These are phyloP conservation scores for Brachypodium distachyon DNA, from an alignment of 202 grass and related monocot genomes.

Conservation along the genomic window DNA sequence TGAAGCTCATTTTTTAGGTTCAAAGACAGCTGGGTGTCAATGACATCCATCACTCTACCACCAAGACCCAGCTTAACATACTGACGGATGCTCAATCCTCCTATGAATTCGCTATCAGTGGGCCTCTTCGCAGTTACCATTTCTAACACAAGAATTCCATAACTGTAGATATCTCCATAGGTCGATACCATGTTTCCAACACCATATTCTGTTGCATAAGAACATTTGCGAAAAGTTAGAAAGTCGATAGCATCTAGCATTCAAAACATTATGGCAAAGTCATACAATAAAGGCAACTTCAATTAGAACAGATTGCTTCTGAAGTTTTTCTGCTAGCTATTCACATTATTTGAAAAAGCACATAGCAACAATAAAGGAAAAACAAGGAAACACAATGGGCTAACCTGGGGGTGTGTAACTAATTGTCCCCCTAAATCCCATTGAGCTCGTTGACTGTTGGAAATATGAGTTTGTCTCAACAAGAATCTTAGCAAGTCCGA, in stretches of 20 bases:
- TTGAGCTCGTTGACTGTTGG: too few relatives aligned
- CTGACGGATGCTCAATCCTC: too few relatives aligned
- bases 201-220: too few relatives aligned
- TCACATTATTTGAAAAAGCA: background rate
- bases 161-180: slow-evolving; percentile 23
- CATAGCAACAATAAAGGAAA: background rate
- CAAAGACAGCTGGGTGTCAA: background rate
- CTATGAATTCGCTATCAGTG: too few relatives aligned
- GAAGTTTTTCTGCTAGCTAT: too few relatives aligned
- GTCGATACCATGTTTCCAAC: too few relatives aligned
- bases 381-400: background rate
- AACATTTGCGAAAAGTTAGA: background rate
- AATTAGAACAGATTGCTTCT: too few relatives aligned
- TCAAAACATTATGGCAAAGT: background rate
- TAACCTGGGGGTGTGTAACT: slow-evolving; percentile 39
- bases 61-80: too few relatives aligned
- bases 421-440: slow-evolving; percentile 25
- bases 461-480: background rate
- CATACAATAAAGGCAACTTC: too few relatives aligned
- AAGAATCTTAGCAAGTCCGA: slow-evolving; percentile 10
- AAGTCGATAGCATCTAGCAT: background rate
- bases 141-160: too few relatives aligned
- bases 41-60: background rate
- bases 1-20: background rate
- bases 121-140: too few relatives aligned